These are phyloP conservation scores for Dictyostelium capitatum DNA, from an alignment of 78 protist species.

Conservation along the genomic window DNA sequence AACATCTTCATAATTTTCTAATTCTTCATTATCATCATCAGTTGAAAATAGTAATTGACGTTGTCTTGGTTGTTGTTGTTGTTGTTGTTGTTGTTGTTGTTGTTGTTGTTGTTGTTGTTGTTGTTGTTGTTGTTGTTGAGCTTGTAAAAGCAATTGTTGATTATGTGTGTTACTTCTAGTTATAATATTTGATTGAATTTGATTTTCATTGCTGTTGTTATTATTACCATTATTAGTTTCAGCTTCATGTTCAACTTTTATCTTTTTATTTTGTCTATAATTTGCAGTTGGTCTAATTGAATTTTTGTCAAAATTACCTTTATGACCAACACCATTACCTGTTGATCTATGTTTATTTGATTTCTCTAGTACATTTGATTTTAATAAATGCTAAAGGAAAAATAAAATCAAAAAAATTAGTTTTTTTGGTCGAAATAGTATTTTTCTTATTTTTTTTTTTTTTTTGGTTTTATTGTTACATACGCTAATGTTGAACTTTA, in stretches of 20 bases:
- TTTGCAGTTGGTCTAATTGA: background rate
- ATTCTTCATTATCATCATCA: background rate
- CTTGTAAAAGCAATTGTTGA: no score
- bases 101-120: background rate
- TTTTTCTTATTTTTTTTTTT: no score
- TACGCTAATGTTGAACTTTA: background rate
- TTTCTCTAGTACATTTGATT: background rate
- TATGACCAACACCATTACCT: background rate
- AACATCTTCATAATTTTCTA: background rate
- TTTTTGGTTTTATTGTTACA: no score
- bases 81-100: background rate
- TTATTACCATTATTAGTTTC: background rate
- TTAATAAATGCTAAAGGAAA: background rate
- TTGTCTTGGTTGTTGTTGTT: background rate
- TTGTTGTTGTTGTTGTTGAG: background rate
- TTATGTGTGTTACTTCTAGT: background rate
- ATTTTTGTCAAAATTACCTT: conserved; percentile 18
- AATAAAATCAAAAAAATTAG: background rate
- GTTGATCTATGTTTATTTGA: background rate
- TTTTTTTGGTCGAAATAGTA: no score
- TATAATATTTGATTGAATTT: background rate
- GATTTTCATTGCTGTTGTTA: background rate
- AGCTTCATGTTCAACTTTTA: background rate
- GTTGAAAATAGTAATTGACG: background rate
- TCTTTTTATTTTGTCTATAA: background rate